phyloP scores from a whole-genome alignment of 176 grass and related monocot species.

The Avena atlantica region DNA sequence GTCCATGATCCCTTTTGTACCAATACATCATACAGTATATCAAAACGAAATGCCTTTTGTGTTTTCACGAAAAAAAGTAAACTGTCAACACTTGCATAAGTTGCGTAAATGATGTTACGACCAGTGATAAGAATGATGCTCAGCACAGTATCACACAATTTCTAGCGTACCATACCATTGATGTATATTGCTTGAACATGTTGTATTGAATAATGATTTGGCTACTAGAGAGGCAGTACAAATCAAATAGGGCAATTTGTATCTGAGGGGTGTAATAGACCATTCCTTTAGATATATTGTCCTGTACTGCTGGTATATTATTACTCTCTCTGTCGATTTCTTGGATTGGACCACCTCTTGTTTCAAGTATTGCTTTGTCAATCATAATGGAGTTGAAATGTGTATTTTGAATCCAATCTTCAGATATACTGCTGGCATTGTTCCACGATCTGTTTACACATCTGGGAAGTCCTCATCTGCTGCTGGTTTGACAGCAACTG shows the following conservation, averaged over 20 bases:
- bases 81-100: neutral
- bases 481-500: conserved; percentile 96
- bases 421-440: conserved; percentile 81
- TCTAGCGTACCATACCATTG: neutral
- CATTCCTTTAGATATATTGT: neutral
- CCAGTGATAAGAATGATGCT: conserved; percentile 8
- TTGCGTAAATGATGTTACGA: neutral
- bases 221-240: neutral
- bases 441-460: conserved; percentile 97
- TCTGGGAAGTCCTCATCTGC: conserved; percentile 98
- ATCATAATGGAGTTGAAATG: conserved; percentile 14
- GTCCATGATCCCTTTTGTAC: neutral
- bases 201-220: neutral
- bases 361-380: neutral
- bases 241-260: neutral
- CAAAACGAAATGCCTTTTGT: neutral
- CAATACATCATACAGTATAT: no score
- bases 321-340: neutral
- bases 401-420: conserved; percentile 42
- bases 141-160: neutral
- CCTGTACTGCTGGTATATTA: neutral
- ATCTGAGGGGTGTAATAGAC: neutral
- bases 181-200: conserved; percentile 21
- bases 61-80: neutral
- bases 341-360: neutral